Evolutionary conservation across 768 basidiomycete species (phyloP), one percentile per base, ranked within the genome.

Genomic region (Tremella mesenterica): DNA sequence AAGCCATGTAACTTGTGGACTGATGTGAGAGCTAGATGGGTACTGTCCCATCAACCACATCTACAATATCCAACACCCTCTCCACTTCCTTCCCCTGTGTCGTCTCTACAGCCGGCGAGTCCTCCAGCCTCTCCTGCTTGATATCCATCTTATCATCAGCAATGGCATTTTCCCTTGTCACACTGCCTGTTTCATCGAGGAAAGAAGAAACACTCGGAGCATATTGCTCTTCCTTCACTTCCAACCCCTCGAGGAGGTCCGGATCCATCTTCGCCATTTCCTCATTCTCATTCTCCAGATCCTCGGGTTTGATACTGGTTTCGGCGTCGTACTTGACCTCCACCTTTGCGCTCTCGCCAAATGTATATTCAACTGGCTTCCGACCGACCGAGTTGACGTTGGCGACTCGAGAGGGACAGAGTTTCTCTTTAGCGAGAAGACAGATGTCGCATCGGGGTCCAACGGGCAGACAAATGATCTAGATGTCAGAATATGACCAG

Each of bases 401-500:
- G 1, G 52, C 48, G 9, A 69, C 60, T 30, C 65, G 30, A 2
- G 56, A 56, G 3, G 71, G 71, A 52, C 71, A 73, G 9, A 71
- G 44, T 34, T 60, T 65, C 31, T 53, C 53, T 44, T 58, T 58
- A 9, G 58, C 67, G 18, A 73, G 51, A 10, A 71, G 53, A 49
- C 71, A 73, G n/a, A 69, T 33, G 48, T 73, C 71, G 43, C 71
- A 73, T 28, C 71, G 50, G 1, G 71, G 71, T 39, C 71, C 71
- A 16, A 71, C 67, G 9, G 71, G 71, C 3, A 66, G 60, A 55
- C 71, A 72, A 30, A 72, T 63, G 41, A 63, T 39, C 25, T 41
- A 18, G 23, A 20, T 26, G 36, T 27, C n/a, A 14, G 8, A 14
- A n/a, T 44, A 14, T 8, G 16, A 14, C 30, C 16, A 50, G 28